phyloP scores from a whole-genome alignment of 2,329 filamentous ascomycete species.

The Diaporthe sp. region DNA sequence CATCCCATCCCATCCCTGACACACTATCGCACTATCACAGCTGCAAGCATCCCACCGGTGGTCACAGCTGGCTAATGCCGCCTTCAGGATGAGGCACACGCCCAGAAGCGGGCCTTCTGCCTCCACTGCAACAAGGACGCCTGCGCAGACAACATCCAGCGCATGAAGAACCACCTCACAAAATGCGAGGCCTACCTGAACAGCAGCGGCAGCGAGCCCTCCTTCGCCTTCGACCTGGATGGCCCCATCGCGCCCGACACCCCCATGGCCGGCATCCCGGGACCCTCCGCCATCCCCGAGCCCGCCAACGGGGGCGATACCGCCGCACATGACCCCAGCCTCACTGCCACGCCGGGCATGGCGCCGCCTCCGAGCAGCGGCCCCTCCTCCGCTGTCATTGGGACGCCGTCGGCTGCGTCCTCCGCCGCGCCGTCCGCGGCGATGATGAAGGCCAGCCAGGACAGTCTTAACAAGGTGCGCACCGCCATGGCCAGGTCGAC shows the following conservation, averaged over 20 bases:
- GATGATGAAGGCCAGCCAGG: constrained; percentile 38
- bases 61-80: background rate
- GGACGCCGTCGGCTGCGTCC: constrained; percentile 9
- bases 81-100: constrained; percentile 38
- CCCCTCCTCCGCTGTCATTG: background rate
- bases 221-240: constrained; percentile 37
- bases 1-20: background rate
- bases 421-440: background rate
- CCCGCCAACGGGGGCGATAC: constrained; percentile 13
- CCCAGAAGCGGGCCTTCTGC: constrained; percentile 40
- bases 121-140: constrained; percentile 41
- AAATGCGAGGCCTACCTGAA: constrained; percentile 38
- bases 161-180: constrained; percentile 41
- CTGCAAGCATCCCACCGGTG: background rate
- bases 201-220: constrained; percentile 37
- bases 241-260: constrained; percentile 34
- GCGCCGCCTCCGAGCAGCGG: background rate
- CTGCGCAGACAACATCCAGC: constrained; percentile 42
- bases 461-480: constrained; percentile 40
- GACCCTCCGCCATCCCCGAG: constrained; percentile 8
- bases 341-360: constrained; percentile 28
- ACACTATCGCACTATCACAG: background rate
- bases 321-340: constrained; percentile 22
- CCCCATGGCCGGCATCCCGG: constrained; percentile 24
- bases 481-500: constrained; percentile 39